Percentiles rank a stretch among this genome's conserved stretches.
These are phyloP conservation scores for Syncephalastrum racemosum DNA, from an alignment of 371 early-diverging fungal species.

Conservation along the genomic window DNA sequence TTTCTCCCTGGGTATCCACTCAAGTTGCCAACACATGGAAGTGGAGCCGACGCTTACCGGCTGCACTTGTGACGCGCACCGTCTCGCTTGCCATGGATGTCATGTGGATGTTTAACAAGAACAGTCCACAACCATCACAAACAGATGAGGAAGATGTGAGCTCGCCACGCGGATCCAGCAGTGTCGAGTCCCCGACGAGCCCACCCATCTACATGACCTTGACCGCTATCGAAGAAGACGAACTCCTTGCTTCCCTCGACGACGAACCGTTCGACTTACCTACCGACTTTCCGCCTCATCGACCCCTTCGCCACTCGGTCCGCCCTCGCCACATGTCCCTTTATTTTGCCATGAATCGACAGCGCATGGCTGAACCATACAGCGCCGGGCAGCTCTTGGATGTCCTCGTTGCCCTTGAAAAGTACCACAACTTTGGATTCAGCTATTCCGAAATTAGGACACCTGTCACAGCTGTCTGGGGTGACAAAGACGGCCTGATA, in stretches of 20 bases:
- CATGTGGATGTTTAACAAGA: slow-evolving; percentile 45
- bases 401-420: slow-evolving; percentile 49
- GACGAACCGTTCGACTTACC: slow-evolving; percentile 37
- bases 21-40: slow-evolving; percentile 49
- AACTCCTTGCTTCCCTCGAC: slow-evolving; percentile 25
- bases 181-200: slow-evolving; percentile 4
- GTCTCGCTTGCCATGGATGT: slow-evolving; percentile 48
- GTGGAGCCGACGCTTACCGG: slow-evolving; percentile 51
- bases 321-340: slow-evolving; percentile 48
- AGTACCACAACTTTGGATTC: slow-evolving; percentile 50
- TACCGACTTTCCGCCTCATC: slow-evolving; percentile 50
- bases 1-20: slow-evolving; percentile 58
- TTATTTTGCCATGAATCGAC: slow-evolving; percentile 47
- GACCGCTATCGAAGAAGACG: slow-evolving; percentile 15
- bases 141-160: slow-evolving; percentile 8
- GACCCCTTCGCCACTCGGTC: slow-evolving; percentile 49
- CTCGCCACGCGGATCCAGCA: slow-evolving; percentile 9
- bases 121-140: neutral
- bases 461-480: slow-evolving; percentile 51
- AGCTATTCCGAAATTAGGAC: slow-evolving; percentile 38
- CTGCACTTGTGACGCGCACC: slow-evolving; percentile 39
- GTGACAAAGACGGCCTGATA: slow-evolving; percentile 50
- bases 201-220: slow-evolving; percentile 6
- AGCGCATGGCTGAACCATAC: slow-evolving; percentile 43
- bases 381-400: slow-evolving; percentile 44